A percentile compares a stretch with the other conserved stretches of the same genome.
Evolutionary conservation across 495 filamentous ascomycete species (phyloP).

Genomic region (Durotheca rogersii): DNA sequence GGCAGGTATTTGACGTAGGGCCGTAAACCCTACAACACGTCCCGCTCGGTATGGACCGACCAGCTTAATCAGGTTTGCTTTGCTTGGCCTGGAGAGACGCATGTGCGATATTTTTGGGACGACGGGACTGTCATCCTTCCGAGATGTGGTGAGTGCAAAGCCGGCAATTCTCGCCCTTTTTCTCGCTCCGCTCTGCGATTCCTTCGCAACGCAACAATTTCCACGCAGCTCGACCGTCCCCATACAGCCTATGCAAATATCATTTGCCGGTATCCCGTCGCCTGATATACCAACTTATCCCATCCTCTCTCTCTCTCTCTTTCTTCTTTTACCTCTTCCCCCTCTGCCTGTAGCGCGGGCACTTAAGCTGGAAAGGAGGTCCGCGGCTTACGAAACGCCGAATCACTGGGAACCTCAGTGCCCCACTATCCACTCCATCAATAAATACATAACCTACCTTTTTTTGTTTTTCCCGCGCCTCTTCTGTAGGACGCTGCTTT

Average conservation of each 20-base stretch:
- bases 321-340: neutral
- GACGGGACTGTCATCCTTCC: neutral
- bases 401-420: neutral
- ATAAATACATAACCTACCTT: too few species aligned
- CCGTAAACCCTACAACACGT: too few species aligned
- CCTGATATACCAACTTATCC: neutral
- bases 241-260: neutral
- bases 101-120: neutral
- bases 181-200: neutral
- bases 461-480: neutral
- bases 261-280: neutral
- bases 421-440: neutral
- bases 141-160: neutral
- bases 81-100: neutral
- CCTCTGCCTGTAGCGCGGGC: too few species aligned
- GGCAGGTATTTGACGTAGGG: too few species aligned
- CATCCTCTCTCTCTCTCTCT: neutral
- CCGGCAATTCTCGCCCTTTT: neutral
- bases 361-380: too few species aligned
- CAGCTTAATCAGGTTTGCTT: neutral
- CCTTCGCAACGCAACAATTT: neutral
- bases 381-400: neutral
- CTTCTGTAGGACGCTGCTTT: neutral
- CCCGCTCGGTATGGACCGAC: neutral
- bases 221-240: neutral